Percentiles rank a stretch among this genome's conserved stretches.
Conservation (phyloP, 1,284 basidiomycete species). For the Macrocybe sp. region DNA sequence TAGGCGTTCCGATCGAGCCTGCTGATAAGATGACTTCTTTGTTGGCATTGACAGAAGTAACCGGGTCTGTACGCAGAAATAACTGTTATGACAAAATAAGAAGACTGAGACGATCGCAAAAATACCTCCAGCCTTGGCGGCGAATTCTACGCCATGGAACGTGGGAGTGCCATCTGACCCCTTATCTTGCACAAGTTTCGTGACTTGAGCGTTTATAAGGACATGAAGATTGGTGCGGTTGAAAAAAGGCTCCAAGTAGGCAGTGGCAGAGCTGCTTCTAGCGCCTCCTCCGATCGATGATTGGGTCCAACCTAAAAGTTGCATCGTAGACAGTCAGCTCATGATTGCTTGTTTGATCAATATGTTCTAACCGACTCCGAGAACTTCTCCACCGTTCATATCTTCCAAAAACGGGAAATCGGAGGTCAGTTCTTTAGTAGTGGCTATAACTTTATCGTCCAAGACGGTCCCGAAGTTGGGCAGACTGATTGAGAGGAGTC, state of each 20-base stretch:
- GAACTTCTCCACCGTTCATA: constrained; percentile 25
- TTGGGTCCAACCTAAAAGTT: constrained; percentile 18
- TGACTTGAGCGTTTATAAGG: constrained; percentile 16
- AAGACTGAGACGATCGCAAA: background rate
- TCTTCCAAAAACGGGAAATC: constrained; percentile 29
- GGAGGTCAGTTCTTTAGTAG: constrained; percentile 10
- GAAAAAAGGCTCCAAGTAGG: constrained; percentile 24
- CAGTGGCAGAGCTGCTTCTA: constrained; percentile 24
- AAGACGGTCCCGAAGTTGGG: constrained; percentile 14
- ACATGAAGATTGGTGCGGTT: constrained; percentile 17
- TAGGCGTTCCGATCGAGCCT: constrained; percentile 37
- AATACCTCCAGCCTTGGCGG: constrained; percentile 3
- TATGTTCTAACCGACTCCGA: constrained; percentile 20
- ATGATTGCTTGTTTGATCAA: background rate
- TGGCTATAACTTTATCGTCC: constrained; percentile 20
- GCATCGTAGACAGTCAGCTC: background rate
- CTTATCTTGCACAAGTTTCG: constrained; percentile 12
- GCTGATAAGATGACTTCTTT: constrained; percentile 36
- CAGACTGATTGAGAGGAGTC: constrained; percentile 21
- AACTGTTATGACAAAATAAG: background rate
- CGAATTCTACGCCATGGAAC: constrained; percentile 11
- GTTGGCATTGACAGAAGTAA: constrained; percentile 13
- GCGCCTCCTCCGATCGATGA: constrained; percentile 18
- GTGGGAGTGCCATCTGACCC: constrained; percentile 4
- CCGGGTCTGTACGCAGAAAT: background rate